Percentiles rank a stretch among this genome's conserved stretches.
phyloP scores from a whole-genome alignment of 1,139 yeast genomes.

The Hemisphaericaspora xylanilytica region DNA sequence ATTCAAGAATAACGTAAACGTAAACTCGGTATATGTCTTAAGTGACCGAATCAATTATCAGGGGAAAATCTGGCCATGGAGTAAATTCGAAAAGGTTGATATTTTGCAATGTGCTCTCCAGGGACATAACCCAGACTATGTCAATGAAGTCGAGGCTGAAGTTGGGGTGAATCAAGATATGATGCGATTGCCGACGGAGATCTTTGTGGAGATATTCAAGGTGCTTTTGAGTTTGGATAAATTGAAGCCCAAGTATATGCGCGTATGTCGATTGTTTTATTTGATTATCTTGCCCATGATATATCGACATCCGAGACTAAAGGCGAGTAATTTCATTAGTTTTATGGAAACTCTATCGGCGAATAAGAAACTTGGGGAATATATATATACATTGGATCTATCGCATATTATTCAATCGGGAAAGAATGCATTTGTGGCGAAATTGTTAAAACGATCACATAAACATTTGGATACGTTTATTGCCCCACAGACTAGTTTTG shows the following conservation, averaged over 20 bases:
- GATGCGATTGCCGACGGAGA: conserved; percentile 56
- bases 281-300: conserved; percentile 56
- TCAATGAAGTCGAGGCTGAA: conserved; percentile 15
- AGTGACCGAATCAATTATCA: conserved; percentile 21
- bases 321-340: conserved; percentile 62
- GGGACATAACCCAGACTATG: conserved; percentile 18
- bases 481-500: conserved; percentile 95
- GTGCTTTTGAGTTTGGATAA: conserved; percentile 33
- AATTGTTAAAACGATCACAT: conserved; percentile 73
- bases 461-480: conserved; percentile 61
- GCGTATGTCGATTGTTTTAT: conserved; percentile 65
- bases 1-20: conserved; percentile 30
- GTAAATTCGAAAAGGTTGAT: conserved; percentile 47
- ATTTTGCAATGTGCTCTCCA: conserved; percentile 36
- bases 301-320: conserved; percentile 61
- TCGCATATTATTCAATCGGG: conserved; percentile 85
- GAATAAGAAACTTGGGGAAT: conserved; percentile 40
- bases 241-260: conserved; percentile 50
- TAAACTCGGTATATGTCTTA: conserved; percentile 38
- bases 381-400: conserved; percentile 61
- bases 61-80: conserved; percentile 42
- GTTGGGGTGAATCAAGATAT: conserved; percentile 13
- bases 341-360: conserved; percentile 70
- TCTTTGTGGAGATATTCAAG: conserved; percentile 52
- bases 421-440: conserved; percentile 87